Base-by-base conservation (phyloP, 306 rosid genomes). In the Dryas alaskensis region DNA sequence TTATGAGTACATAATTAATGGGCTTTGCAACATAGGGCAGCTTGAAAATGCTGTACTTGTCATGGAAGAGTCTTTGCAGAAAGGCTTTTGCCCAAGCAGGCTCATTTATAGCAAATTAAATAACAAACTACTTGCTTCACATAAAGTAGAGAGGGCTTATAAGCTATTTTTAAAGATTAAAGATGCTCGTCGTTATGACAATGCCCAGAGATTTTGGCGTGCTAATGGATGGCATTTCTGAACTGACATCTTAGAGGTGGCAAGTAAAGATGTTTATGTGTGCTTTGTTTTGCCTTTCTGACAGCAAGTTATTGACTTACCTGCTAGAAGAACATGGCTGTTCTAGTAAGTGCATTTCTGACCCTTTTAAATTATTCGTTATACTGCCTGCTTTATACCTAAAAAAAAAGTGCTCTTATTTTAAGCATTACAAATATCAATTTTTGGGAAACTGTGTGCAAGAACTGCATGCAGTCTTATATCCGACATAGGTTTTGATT, bases 171-270 rank as follows among this genome's bases (percentile, higher is more conserved):
- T 86, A 82, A 89, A 91, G 82, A 78, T 91, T 70, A 91, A 89
- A 78, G 81, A 64, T 53, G 97, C 97, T 10, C 96, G 94, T 61
- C 69, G 65, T 17, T 70, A 69, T 65, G 87, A 91, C 46, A 89
- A 84, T 62, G 84, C 90, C 4, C 84, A 83, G 75, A 88, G 82
- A 69, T 81, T 73, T 80, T 89, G 97, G 98, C 94, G 89, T 53
- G 60, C 89, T 52, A 93, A 74, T 31, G 98, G 98, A 42, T 93
- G 97, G 98, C 98, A 93, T 77, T 91, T 88, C 51, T 93, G 89
- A 89, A 77, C 6, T 61, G 68, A 42, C 63, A 53, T 69, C 74
- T 65, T 65, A n/a, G 13, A 5, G 7, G 10, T 46, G 58, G 59
- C 60, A 52, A n/a, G 19, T 48, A 31, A 65, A 11, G 51, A 9